phyloP scores from a whole-genome alignment of 805 yeast genomes.

The Hanseniaspora jakobsenii region DNA sequence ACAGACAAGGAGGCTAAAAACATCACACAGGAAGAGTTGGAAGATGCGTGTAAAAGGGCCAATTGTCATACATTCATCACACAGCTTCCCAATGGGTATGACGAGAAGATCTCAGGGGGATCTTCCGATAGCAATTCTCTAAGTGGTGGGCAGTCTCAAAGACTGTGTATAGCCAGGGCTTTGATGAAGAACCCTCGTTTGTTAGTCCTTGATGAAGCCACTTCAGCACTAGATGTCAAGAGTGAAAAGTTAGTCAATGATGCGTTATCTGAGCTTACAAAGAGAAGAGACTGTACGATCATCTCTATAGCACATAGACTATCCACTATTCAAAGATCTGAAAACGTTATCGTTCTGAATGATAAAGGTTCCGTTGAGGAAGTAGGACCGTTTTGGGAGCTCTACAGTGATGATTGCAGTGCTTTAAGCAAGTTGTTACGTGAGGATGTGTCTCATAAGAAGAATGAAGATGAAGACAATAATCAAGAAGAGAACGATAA shows the following conservation, averaged over 20 bases:
- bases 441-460: slow-evolving; percentile 26
- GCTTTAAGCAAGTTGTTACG: slow-evolving; percentile 31
- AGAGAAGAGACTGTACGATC: slow-evolving; percentile 53
- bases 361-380: slow-evolving; percentile 72
- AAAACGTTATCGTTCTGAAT: slow-evolving; percentile 71
- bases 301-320: slow-evolving; percentile 89
- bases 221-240: slow-evolving; percentile 71
- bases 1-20: slow-evolving; percentile 41
- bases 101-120: slow-evolving; percentile 60
- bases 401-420: slow-evolving; percentile 38
- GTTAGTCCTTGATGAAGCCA: slow-evolving; percentile 71
- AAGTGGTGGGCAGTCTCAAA: slow-evolving; percentile 90
- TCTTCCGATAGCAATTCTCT: slow-evolving; percentile 33
- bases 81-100: slow-evolving; percentile 51
- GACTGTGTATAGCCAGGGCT: slow-evolving; percentile 81
- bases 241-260: slow-evolving; percentile 68
- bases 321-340: slow-evolving; percentile 80
- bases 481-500: neutral
- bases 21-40: slow-evolving; percentile 36
- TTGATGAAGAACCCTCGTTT: slow-evolving; percentile 63
- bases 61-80: slow-evolving; percentile 50
- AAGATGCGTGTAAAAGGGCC: slow-evolving; percentile 38
- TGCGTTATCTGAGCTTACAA: slow-evolving; percentile 54
- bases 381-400: slow-evolving; percentile 49
- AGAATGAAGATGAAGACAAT: slow-evolving; percentile 9